Evolutionary conservation across 1,284 basidiomycete genomes (phyloP), one percentile per base, ranked within the genome.

Genomic region (Ganoderma sp.): DNA sequence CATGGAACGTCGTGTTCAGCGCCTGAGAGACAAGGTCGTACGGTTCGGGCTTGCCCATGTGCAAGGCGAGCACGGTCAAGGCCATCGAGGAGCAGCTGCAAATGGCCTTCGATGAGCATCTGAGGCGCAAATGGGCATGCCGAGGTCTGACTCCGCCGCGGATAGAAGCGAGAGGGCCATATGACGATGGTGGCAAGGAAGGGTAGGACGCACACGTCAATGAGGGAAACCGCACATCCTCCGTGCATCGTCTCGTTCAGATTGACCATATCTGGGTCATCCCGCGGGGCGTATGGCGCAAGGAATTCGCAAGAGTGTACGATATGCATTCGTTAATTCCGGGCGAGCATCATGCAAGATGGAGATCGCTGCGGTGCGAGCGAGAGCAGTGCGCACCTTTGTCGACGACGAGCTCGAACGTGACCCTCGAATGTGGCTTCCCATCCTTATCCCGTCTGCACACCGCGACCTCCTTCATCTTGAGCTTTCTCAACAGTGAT

Each of bases 181-280:
- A 56, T 19, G 52, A 56, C 17, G 25, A 56, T 56, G 25, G 32
- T 7, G 25, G 32, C 32, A 22, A 17, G 39, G 39, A 14, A 43
- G 48, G 32, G 7, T 22, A 7, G 41, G 50, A 78, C 84, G 61
- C 69, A 88, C 87, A 89, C 88, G 78, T 91, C 90, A 59, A 90
- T 85, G 65, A 91, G 78, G 76, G 89, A 90, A 39, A 88, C 87
- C 48, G 90, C 76, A 63, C 88, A 89, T 57, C 87, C 90, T 19
- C 90, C 90, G 70, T 91, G 90, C 34, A 90, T 79, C 85, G 89
- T 90, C 3, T 86, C 85, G 52, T 87, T 87, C 8, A 88, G 88
- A 72, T 91, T 90, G 25, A 90, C 79, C 88, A 90, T 90, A 68
- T 85, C 89, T 89, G 9, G 28, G 15, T 15, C 17, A 17, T 7